Evolutionary conservation across 345 rosid species (phyloP).

Genomic region (Eucalyptus marginata): DNA sequence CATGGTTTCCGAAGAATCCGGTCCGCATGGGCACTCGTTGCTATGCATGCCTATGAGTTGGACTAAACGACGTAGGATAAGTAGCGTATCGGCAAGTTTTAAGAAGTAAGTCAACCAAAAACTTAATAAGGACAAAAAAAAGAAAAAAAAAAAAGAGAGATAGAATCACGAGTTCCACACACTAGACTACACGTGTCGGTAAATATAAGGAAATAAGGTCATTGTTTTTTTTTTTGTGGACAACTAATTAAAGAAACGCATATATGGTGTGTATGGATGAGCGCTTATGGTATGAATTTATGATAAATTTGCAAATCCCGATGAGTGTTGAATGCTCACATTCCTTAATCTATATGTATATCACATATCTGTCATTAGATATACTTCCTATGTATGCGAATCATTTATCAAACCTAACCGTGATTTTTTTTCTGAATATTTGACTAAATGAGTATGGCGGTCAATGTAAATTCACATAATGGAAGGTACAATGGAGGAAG

Average conservation of each 20-base stretch:
- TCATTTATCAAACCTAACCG: neutral
- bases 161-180: neutral
- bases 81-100: neutral
- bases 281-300: neutral
- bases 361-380: neutral
- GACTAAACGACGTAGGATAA: neutral
- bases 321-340: neutral
- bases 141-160: neutral
- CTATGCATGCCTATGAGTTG: neutral
- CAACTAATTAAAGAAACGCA: neutral
- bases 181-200: neutral
- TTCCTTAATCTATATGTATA: neutral
- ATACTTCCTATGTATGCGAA: neutral
- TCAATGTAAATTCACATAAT: neutral
- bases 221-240: neutral
- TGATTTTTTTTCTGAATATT: neutral
- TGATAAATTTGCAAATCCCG: neutral
- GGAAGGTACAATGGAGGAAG: neutral
- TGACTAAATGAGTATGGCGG: neutral
- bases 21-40: neutral
- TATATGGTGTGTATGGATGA: neutral
- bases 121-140: accelerated
- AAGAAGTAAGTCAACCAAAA: neutral
- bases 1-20: neutral
- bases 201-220: neutral